Base-by-base conservation (phyloP, 176 grass and related monocot species). In the Coix lacrymajobi region DNA sequence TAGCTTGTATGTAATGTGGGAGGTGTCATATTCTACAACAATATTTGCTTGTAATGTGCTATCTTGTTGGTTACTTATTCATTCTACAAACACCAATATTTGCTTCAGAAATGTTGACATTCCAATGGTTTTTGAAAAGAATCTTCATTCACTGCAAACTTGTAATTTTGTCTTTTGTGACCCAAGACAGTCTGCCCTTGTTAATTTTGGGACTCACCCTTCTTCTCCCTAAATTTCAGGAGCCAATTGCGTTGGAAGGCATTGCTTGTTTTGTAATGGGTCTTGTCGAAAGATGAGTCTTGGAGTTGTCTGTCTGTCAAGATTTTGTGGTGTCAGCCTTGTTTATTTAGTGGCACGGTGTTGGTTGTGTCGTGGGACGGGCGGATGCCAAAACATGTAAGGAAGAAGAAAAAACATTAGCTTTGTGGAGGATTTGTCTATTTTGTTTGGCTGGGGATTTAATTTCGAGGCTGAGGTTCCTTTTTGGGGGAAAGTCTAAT, bases 201-300 rank as follows among this genome's bases (percentile, higher is more conserved):
- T 44, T 84, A 19, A 65, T 51, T 57, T 76, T 11, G 14, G 14
- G 2, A 19, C 11, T 77, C 65, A 73, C 48, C 2, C 13, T 52
- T 34, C 0, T 73, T 66, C 16, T 82, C 6, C 26, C 13, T 5
- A 66, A 79, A 62, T 79, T 86, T 49, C 84, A 90, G 88, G 66
- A 43, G 33, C 36, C 16, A 82, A 30, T 28, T 67, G 66, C 2
- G 8, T 11, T 32, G 70, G 7, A 68, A 82, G 71, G 43, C 22
- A 54, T 81, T 85, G 43, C 41, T 33, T 69, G 41, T 81, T 71
- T 65, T 77, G 54, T 56, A 72, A 48, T 33, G 73, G 37, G 32
- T 79, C 64, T 33, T 78, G 57, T 90, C 30, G 17, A 81, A 30
- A 68, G 58, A 90, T 83, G 83, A 71, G 57, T 82, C 43, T 26